Conservation (phyloP, 2,329 filamentous ascomycete species). For the Penicillium italicum region DNA sequence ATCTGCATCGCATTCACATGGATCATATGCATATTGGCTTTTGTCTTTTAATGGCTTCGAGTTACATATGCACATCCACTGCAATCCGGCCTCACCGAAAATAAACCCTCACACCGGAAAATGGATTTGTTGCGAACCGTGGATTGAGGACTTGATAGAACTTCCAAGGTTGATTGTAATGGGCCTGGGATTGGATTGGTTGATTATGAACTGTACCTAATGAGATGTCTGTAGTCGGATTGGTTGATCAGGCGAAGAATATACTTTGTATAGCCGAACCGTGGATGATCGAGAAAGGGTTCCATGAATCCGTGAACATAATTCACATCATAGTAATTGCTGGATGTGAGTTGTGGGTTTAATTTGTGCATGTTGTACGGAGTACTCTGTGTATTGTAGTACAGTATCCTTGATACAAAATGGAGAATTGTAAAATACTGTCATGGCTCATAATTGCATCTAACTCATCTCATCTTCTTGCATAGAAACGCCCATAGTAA, state of each 20-base stretch:
- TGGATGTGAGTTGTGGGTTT: not conserved
- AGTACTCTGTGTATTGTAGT: not conserved
- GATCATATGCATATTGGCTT: not conserved
- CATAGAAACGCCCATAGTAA: not conserved
- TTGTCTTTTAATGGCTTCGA: not conserved
- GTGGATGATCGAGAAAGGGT: not conserved
- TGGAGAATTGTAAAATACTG: not conserved
- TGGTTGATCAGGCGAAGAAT: not conserved
- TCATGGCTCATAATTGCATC: slow-evolving; percentile 1
- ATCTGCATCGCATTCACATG: not conserved
- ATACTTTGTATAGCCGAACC: not conserved
- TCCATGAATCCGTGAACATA: too few relatives aligned
- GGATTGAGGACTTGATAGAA: not conserved
- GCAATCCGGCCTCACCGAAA: not conserved
- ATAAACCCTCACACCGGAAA: not conserved
- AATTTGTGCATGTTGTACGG: not conserved
- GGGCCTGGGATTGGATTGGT: not conserved
- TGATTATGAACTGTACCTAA: not conserved
- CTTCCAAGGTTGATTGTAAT: not conserved
- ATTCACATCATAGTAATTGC: too few relatives aligned
- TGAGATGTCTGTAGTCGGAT: not conserved
- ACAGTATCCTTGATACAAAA: not conserved
- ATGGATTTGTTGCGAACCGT: not conserved
- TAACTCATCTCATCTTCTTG: not conserved
- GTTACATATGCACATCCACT: not conserved